Evolutionary conservation across 345 rosid species (phyloP), one percentile per base, ranked within the genome.

Genomic region (Sisymbrium altissimum): DNA sequence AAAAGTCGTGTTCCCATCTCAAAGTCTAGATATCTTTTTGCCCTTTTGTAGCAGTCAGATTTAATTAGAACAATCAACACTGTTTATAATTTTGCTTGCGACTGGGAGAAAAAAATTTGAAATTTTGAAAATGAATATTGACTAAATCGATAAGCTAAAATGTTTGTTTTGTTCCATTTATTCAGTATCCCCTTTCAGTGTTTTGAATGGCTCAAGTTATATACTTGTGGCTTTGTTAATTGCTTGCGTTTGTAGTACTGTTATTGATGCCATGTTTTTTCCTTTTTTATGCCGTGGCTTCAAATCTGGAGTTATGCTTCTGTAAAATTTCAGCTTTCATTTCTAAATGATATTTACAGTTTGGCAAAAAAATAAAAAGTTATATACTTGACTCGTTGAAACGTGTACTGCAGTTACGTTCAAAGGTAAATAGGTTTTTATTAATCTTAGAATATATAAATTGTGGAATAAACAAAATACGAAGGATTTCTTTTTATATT

Each of bases 1-100:
- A 27, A 44, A 43, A 45, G 27, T 60, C 57, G 38, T 60, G 40
- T 60, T 60, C 75, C 3, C 68, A 60, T 60, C 14, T 36, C 13
- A 29, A 29, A 29, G 4, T 54, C 19, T 27, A 0, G 58, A 32
- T 1, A 6, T 6, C 25, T 25, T 6, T 1, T 13, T 53, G 0
- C 25, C 54, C 13, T 30, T 25, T 25, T 25, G 6, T 23, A 23
- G 9, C 9, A 1, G 64, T 43, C 54, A 55, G 33, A 4, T 29
- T 40, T 35, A 12, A 36, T 9, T 25, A 53, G 36, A 53, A 13
- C 33, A 52, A 45, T 7, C 29, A 43, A 17, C 50, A 17, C 15
- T n/a, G 50, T 19, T 49, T 49, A 19, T 9, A 19, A 19, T 19
- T 9, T 9, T 9, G 54, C 29, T 48, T 19, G 29, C 54, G 54